Percentiles rank a stretch among this genome's conserved stretches.
Evolutionary conservation across 148 eudicot genomes (phyloP).

Genomic region (Rheum nobile): DNA sequence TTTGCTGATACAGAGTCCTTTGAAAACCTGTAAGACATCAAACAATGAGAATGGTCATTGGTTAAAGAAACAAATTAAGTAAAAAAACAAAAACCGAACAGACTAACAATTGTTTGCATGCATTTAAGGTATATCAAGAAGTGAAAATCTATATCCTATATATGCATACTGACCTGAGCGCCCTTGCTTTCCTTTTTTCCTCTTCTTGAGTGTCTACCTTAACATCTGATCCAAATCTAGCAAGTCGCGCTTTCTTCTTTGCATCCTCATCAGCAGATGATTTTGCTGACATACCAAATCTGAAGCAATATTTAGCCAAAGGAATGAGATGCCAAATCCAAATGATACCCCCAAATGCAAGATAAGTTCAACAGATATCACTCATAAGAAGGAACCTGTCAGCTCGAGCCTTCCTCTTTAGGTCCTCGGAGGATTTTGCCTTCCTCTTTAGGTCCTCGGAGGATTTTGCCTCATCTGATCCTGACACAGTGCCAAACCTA

Average conservation of each 20-base stretch:
- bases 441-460: constrained; percentile 76
- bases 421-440: constrained; percentile 53
- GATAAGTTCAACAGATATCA: background rate
- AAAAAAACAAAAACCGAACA: background rate
- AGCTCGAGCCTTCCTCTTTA: constrained; percentile 92
- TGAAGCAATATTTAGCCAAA: constrained; percentile 17
- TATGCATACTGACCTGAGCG: constrained; percentile 41
- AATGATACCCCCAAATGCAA: background rate
- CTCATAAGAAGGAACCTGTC: constrained; percentile 48
- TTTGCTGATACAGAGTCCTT: background rate
- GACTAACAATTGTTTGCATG: background rate
- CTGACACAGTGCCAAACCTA: constrained; percentile 61
- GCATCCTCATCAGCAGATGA: constrained; percentile 52
- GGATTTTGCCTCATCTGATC: constrained; percentile 34
- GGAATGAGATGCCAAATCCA: background rate
- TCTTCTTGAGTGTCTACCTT: constrained; percentile 57
- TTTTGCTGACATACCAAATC: constrained; percentile 52
- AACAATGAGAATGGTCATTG: background rate
- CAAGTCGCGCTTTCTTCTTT: constrained; percentile 80
- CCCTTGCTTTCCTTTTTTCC: constrained; percentile 92
- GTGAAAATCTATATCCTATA: background rate
- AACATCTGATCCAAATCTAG: constrained; percentile 41
- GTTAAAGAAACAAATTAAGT: background rate
- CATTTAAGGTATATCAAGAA: background rate
- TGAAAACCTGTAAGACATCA: background rate